Conservation (phyloP, 805 yeast genomes). For the Schizosaccharomyces cryophilus region DNA sequence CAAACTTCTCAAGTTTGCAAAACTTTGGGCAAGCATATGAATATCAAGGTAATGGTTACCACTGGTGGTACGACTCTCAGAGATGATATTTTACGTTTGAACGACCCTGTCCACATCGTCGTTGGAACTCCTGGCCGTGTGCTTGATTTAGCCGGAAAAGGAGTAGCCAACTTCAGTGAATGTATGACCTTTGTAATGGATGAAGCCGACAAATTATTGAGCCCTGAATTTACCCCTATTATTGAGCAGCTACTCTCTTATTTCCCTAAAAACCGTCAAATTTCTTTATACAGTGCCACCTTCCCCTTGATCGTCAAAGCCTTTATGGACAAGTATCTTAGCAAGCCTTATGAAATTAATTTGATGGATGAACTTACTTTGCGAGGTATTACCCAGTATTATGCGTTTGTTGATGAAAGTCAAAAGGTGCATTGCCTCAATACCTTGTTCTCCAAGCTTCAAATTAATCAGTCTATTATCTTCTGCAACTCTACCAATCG, state of each 20-base stretch:
- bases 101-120: conserved; percentile 77
- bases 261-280: conserved; percentile 61
- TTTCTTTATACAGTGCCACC: conserved; percentile 77
- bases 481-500: conserved; percentile 93
- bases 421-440: conserved; percentile 90
- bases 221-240: conserved; percentile 67
- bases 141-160: conserved; percentile 73
- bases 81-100: conserved; percentile 81
- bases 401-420: conserved; percentile 93
- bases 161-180: conserved; percentile 55
- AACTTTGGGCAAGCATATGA: conserved; percentile 76
- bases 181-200: conserved; percentile 87
- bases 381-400: conserved; percentile 88
- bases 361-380: conserved; percentile 92
- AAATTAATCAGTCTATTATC: conserved; percentile 86
- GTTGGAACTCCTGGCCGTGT: conserved; percentile 98
- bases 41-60: conserved; percentile 79
- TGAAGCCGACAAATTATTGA: conserved; percentile 92
- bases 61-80: conserved; percentile 90
- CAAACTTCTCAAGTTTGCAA: conserved; percentile 95
- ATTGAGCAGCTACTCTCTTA: conserved; percentile 66
- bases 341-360: conserved; percentile 83
- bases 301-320: conserved; percentile 84
- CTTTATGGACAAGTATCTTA: conserved; percentile 68
- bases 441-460: conserved; percentile 78